Percentiles rank a stretch among this genome's conserved stretches.
phyloP scores from a whole-genome alignment of 805 yeast species.

The Trichomonascus vanleenenianus region DNA sequence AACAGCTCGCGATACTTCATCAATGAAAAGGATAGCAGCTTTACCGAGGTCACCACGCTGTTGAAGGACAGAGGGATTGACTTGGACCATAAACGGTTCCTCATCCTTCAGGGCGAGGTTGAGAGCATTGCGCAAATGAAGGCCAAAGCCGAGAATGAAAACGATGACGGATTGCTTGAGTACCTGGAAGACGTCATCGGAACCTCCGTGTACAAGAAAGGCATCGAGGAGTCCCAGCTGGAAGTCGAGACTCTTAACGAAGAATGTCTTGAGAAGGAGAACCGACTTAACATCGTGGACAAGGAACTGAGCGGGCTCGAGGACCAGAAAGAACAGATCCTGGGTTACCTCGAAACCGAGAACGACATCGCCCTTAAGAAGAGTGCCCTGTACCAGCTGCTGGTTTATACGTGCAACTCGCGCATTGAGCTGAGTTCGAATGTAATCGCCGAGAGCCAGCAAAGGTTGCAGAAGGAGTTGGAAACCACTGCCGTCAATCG shows the following conservation, averaged over 20 bases:
- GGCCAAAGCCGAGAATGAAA: slow-evolving; percentile 87
- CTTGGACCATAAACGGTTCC: slow-evolving; percentile 86
- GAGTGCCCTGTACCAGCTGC: slow-evolving; percentile 48
- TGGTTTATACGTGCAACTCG: slow-evolving; percentile 34
- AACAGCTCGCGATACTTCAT: slow-evolving; percentile 74
- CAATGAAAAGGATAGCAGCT: slow-evolving; percentile 60
- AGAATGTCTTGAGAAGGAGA: slow-evolving; percentile 71
- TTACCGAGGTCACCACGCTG: slow-evolving; percentile 68
- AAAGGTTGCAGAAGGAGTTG: slow-evolving; percentile 37
- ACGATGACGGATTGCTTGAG: slow-evolving; percentile 89
- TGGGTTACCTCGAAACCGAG: slow-evolving; percentile 57
- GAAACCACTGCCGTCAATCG: slow-evolving; percentile 32
- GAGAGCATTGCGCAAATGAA: slow-evolving; percentile 99
- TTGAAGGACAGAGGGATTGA: slow-evolving; percentile 82
- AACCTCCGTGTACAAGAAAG: slow-evolving; percentile 71
- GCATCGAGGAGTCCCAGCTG: slow-evolving; percentile 56
- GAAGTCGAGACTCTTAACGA: slow-evolving; percentile 73
- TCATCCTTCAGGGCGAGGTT: slow-evolving; percentile 96
- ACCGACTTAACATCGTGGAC: slow-evolving; percentile 70
- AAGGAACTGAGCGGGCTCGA: slow-evolving; percentile 63
- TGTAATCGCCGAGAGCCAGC: slow-evolving; percentile 34
- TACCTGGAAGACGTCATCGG: slow-evolving; percentile 96
- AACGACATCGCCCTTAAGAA: slow-evolving; percentile 47
- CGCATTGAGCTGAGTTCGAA: slow-evolving; percentile 34
- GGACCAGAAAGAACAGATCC: slow-evolving; percentile 56